Conservation (phyloP, 2,329 filamentous ascomycete species). For the Venturia pyrina region DNA sequence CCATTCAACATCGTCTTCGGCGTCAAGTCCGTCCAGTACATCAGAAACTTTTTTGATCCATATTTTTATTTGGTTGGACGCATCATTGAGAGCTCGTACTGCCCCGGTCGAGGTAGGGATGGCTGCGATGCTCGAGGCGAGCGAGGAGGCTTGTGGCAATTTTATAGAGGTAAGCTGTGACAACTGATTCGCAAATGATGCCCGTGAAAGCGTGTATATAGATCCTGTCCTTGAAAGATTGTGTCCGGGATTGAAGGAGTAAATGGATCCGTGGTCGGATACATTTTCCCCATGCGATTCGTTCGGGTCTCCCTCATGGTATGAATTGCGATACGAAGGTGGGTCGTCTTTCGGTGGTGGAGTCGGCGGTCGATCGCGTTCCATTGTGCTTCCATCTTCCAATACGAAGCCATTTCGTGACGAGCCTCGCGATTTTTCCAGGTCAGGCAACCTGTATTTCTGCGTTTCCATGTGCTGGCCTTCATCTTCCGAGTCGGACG, state of each 20-base stretch:
- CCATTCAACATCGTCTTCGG: slow-evolving; percentile 97
- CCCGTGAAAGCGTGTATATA: slow-evolving; percentile 85
- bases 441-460: slow-evolving; percentile 66
- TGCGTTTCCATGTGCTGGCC: slow-evolving; percentile 56
- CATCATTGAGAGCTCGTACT: slow-evolving; percentile 70
- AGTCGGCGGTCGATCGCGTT: slow-evolving; percentile 27
- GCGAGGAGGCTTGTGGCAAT: slow-evolving; percentile 72
- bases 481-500: slow-evolving; percentile 41
- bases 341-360: slow-evolving; percentile 41
- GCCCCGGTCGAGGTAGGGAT: slow-evolving; percentile 81
- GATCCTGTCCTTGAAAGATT: slow-evolving; percentile 62
- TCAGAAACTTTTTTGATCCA: slow-evolving; percentile 92
- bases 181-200: slow-evolving; percentile 87
- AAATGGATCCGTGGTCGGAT: slow-evolving; percentile 17
- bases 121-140: slow-evolving; percentile 73
- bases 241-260: slow-evolving; percentile 53
- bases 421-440: slow-evolving; percentile 25
- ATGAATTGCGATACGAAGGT: slow-evolving; percentile 7
- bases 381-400: slow-evolving; percentile 9
- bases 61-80: slow-evolving; percentile 81
- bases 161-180: slow-evolving; percentile 85
- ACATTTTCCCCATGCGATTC: background rate
- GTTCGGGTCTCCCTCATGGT: background rate
- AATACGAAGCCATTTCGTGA: slow-evolving; percentile 10
- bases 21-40: slow-evolving; percentile 79